Base-by-base conservation (phyloP, 1,284 basidiomycete species). In the Tetrapyrgos nigripes region DNA sequence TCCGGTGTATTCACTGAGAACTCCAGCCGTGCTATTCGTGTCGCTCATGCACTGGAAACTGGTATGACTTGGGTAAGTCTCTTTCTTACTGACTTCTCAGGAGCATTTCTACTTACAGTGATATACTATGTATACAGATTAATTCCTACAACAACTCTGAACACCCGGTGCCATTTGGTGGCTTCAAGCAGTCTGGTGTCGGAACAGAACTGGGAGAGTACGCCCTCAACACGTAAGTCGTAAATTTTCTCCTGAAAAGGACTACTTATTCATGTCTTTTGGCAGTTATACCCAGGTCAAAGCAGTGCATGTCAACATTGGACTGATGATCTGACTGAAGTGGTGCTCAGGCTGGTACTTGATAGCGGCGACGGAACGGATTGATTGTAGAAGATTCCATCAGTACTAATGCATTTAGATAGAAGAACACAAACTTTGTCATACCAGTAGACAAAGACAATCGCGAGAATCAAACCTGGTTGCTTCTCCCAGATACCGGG, bases 201-300 rank as follows among this genome's bases (percentile, higher is more conserved):
- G 92, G 92, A 10, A 83, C 91, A 60, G 91, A 93, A 74, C 75
- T 90, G 47, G 92, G 92, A 49, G 85, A 91, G 68, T 89, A 92
- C 70, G 92, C 89, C 10, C 68, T 93, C 58, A 71, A 71, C 57
- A 82, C 84, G 83, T 87, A 55, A 52, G 55, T 55, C 26, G 53
- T 6, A 13, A 46, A 17, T 4, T 17, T 17, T 24, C 21, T 37
- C 4, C 13, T n/a, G 13, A 11, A 4, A 21, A 3, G 9, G 3
- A 29, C 5, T 13, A 23, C 21, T 26, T 44, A 13, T 19, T 23
- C 8, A 9, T 17, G 14, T 26, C 13, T 17, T 24, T 29, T 29
- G 59, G 64, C 62, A 92, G 89, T 75, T 94, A 93, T 78, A 87
- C 89, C 23, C 78, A 82, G 46, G 81, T 92, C 76, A 94, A 94